These are phyloP conservation scores for Auricularia sp. DNA, from an alignment of 768 basidiomycete species.

Conservation along the genomic window DNA sequence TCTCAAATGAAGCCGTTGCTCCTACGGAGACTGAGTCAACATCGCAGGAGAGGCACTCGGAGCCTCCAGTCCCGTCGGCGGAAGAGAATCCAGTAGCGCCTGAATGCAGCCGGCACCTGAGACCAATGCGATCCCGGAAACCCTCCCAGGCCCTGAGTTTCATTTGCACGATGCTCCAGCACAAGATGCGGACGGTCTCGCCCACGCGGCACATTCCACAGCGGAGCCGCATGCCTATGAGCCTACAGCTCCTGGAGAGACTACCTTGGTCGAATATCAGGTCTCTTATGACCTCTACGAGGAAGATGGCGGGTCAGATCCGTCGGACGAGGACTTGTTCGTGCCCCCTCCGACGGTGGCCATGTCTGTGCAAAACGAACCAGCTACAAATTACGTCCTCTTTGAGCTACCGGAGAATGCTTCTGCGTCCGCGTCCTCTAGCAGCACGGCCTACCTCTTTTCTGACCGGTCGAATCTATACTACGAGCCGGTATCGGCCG, in stretches of 20 bases:
- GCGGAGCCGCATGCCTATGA: not conserved
- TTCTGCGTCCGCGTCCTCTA: not conserved
- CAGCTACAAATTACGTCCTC: not conserved
- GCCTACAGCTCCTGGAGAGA: not conserved
- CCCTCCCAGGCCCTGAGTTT: not conserved
- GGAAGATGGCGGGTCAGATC: not conserved
- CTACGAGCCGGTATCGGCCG: constrained; percentile 60
- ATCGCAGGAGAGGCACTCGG: no score
- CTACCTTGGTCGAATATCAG: not conserved
- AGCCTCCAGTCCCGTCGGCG: no score
- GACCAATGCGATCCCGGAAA: no score
- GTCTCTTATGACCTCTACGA: not conserved
- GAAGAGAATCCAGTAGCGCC: no score
- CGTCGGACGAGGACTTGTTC: not conserved
- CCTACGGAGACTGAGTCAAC: no score
- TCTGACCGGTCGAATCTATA: constrained; percentile 59
- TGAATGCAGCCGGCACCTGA: no score
- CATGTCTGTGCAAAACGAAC: not conserved
- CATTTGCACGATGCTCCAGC: not conserved
- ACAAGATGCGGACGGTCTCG: not conserved
- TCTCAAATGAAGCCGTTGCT: no score
- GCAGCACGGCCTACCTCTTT: constrained; percentile 38
- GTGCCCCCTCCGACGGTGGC: not conserved
- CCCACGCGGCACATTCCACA: not conserved
- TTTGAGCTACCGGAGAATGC: not conserved